phyloP scores from a whole-genome alignment of 1,139 yeast species.

The Candida sp. region DNA sequence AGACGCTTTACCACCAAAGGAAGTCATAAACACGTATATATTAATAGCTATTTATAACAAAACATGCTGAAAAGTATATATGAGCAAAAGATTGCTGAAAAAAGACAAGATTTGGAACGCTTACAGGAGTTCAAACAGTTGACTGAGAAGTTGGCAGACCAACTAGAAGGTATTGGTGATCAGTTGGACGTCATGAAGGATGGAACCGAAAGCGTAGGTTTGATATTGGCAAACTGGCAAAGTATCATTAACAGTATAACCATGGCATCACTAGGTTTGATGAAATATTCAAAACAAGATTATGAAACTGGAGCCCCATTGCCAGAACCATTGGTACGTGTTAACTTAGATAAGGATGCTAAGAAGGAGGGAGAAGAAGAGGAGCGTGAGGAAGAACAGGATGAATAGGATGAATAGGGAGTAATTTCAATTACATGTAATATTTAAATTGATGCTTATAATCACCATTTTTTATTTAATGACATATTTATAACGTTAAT shows the following conservation, averaged over 20 bases:
- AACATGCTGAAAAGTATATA: conserved; percentile 11
- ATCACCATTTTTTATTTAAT: background rate
- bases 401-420: background rate
- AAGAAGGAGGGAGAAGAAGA: conserved; percentile 3
- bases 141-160: conserved; percentile 44
- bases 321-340: conserved; percentile 63
- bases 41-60: no score
- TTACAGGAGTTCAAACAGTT: conserved; percentile 47
- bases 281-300: conserved; percentile 45
- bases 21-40: no score
- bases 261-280: conserved; percentile 60
- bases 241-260: conserved; percentile 63
- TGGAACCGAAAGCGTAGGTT: conserved; percentile 57
- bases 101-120: conserved; percentile 50
- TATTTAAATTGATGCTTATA: background rate
- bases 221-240: conserved; percentile 66
- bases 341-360: conserved; percentile 42
- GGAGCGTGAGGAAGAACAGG: background rate
- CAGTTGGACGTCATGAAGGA: conserved; percentile 49
- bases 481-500: background rate
- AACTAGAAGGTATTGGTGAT: conserved; percentile 47
- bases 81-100: conserved; percentile 39
- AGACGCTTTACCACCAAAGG: no score
- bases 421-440: background rate
- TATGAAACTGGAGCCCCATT: conserved; percentile 34